Evolutionary conservation across 495 filamentous ascomycete species (phyloP), one percentile per base, ranked within the genome.

Genomic region (Thermochaetoides thermophila): DNA sequence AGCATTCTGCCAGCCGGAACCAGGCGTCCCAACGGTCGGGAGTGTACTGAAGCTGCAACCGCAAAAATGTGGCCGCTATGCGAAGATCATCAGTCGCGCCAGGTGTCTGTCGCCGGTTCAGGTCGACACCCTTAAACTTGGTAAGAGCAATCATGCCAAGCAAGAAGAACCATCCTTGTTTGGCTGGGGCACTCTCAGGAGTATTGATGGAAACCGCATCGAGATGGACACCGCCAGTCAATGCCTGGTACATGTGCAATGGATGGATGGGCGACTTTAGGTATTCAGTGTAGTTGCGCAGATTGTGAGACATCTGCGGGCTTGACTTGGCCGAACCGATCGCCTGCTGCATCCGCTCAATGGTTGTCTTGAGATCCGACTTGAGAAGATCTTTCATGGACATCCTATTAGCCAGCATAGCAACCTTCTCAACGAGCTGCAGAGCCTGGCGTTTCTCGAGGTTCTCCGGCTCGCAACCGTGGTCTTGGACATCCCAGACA

Each of bases 11-110:
- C 5, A 95, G 66, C 29, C 89, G 74, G 52, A 87, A 95, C 91
- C 89, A 99, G 0, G 86, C 76, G 52, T 96, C 86, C 89, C 89
- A 99, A 29, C 76, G 73, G 17, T 86, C 78, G 1, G 74, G 71
- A 11, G 74, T 79, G 49, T 84, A 84, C 42, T 93, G 79, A 2
- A 99, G 59, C 44, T 96, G 87, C 38, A 84, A 74, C 34, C 77
- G 65, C 48, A 96, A 76, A 51, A 81, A 92, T 0, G 68, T 74
- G 34, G 79, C 72, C 3, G 81, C 86, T 25, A 86, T 76, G 31
- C 87, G 76, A 25, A 96, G 63, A 44, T 96, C 89, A 35, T 87
- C 81, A 1, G 77, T 85, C 25, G 81, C 79, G 11, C 74, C 74
- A 11, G 78, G 74, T 15, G 66, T 75, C 30, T 83, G 66, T 11